Evolutionary conservation across 2,329 filamentous ascomycete species (phyloP), one percentile per base, ranked within the genome.

Genomic region (Ascochyta clinopodiicola): DNA sequence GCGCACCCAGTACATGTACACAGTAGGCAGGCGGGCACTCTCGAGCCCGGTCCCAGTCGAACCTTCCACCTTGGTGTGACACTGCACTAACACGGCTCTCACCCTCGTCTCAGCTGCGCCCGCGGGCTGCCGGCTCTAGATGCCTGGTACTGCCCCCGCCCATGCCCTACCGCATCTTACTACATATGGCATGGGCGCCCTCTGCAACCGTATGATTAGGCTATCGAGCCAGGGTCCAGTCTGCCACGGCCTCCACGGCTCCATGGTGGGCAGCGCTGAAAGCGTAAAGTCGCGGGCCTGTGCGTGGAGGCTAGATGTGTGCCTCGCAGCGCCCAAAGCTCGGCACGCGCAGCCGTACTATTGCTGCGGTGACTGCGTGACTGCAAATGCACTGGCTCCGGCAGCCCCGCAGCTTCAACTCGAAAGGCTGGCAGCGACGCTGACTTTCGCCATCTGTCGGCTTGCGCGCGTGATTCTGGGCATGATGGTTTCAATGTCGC

Each of bases 11-110:
- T 56, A 56, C 52, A 56, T 56, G 52, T 56, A 56, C 36, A 13
- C 52, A 43, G 19, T 56, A 56, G 31, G 17, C 52, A 43, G 19
- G 25, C 46, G 36, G 42, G 32, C 27, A 40, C 40, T 47, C 32
- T 25, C 15, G 36, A 56, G 52, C 46, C 52, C 29, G 46, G 52
- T 37, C 52, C 51, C 46, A 56, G 52, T 50, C 52, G 40, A 55
- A 50, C 35, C 45, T 55, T 50, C 52, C 52, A 50, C 52, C 52
- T 56, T 56, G 52, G 52, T 56, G 52, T 56, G 45, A 56, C 52
- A 50, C 24, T 49, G 52, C 46, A 50, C 52, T 50, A 56, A 44
- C 34, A 38, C 34, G 44, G 42, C 49, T 34, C 37, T 40, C 49
- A 45, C 21, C 21, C 32, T 50, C 52, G 46, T 56, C 52, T 56